Base-by-base conservation (phyloP, 2,329 filamentous ascomycete genomes). In the Aspergillus texensis region DNA sequence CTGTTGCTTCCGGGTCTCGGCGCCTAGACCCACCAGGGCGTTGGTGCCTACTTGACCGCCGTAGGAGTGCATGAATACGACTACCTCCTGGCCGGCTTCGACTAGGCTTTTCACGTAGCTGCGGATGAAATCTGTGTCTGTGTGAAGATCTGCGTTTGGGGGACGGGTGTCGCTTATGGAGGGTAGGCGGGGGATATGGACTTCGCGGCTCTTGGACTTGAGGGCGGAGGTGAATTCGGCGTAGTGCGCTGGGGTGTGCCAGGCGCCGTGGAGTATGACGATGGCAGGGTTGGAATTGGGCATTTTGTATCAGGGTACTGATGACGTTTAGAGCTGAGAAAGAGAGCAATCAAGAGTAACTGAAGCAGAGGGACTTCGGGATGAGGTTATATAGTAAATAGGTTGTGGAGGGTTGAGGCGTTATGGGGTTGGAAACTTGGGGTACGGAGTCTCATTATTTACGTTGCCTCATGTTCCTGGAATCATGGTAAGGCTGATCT, bases 41-140 rank as follows among this genome's bases (percentile, higher is more conserved):
- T 50, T n/a, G 16, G 24, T 50, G 46, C 46, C 46, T 14, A 28
- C 46, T n/a, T 64, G 62, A 1, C 62, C 62, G 8, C 64, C 60
- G 48, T 66, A 66, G 16, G 64, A 66, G 28, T 66, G 64, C 45
- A 60, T 58, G n/a, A 64, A 21, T 4, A 62, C 57, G 3, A 62
- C 34, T 4, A 66, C 3, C 1, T n/a, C 16, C 32, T 36, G 62
- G 48, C 64, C 60, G n/a, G 57, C 57, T 2, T 50, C n/a, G 14
- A 26, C 48, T 6, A 66, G 46, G 24, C 32, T 28, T 26, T 50
- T 28, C 19, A 61, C 48, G 43, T 62, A 61, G 30, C 11, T 50
- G 24, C 24, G 26, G 46, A 50, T 30, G 26, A n/a, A 4, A 4
- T 16, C 16, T 6, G 46, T 30, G 24, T 30, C 46, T 6, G 46